A percentile compares a stretch with the other conserved stretches of the same genome.
phyloP scores from a whole-genome alignment of 1,284 basidiomycete species.

The Ustilago trichophora region DNA sequence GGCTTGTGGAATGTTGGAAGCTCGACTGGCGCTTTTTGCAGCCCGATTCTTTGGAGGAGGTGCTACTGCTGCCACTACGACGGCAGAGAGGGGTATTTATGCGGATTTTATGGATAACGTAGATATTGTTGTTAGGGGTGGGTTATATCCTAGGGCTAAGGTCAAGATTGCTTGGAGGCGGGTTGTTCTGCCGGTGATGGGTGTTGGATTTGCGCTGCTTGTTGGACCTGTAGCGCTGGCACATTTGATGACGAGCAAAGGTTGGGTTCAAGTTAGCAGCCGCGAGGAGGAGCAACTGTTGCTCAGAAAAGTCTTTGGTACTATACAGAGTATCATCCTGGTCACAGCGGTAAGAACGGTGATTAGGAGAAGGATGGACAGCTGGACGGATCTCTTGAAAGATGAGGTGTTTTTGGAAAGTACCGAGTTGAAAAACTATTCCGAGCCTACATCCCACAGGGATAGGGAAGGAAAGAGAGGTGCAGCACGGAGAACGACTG shows the following conservation, averaged over 20 bases:
- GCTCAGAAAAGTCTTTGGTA: slow-evolving; percentile 15
- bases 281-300: slow-evolving; percentile 24
- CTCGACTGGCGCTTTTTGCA: slow-evolving; percentile 19
- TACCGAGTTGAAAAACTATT: slow-evolving; percentile 60
- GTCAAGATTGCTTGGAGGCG: slow-evolving; percentile 20
- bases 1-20: slow-evolving; percentile 42
- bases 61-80: too few relatives aligned
- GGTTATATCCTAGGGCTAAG: slow-evolving; percentile 13
- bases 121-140: slow-evolving; percentile 12
- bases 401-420: slow-evolving; percentile 62
- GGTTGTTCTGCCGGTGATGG: slow-evolving; percentile 9
- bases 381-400: slow-evolving; percentile 57
- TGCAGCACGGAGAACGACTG: too few relatives aligned
- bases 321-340: slow-evolving; percentile 9
- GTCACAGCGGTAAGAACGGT: neutral
- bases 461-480: neutral
- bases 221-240: slow-evolving; percentile 1
- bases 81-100: too few relatives aligned
- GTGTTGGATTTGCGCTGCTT: slow-evolving; percentile 1
- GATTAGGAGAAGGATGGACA: slow-evolving; percentile 30
- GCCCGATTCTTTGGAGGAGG: slow-evolving; percentile 2
- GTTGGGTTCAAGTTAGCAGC: neutral
- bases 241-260: neutral
- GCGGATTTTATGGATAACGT: slow-evolving; percentile 16
- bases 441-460: neutral